Base-by-base conservation (phyloP, 2,329 filamentous ascomycete genomes). In the Ophiobolus disseminans region DNA sequence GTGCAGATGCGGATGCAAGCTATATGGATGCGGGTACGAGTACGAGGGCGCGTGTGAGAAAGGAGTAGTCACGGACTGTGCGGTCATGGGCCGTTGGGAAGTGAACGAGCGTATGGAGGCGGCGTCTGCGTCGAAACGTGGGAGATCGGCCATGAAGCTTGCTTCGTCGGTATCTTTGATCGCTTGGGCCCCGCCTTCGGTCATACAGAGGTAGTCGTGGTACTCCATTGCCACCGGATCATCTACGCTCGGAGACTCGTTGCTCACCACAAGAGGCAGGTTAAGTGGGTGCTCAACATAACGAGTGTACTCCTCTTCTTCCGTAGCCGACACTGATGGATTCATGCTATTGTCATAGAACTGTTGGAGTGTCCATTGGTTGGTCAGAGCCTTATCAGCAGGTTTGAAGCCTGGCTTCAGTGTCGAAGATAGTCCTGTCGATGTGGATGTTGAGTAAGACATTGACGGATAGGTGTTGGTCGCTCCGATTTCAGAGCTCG, bases 231-330 rank as follows among this genome's bases (percentile, higher is more conserved):
- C 82, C 10, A 77, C 73, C 10, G 78, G 76, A 37, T 75, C 71
- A 7, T 81, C 79, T 4, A 56, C 55, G n/a, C 62, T 63, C 0
- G 86, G 84, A 3, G 83, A 80, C 50, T 90, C 86, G 30, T 81
- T 85, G 4, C 86, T 88, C 1, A 90, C 81, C 0, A 94, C 90
- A 2, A 99, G 81, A 0, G 93, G 91, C 1, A 99, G 84, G 44
- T 88, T 92, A 46, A 96, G 86, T 1, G 94, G 92, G 66, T 99
- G 94, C 10, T 69, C 85, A 58, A 99, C 86, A 73, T 97, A 99
- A 19, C 88, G 85, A 49, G 86, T 83, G 70, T 99, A 99, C 69
- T 97, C 94, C 37, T 88, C 86, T 19, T 86, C 85, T 75, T 97
- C 93, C 30, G 84, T 82, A 6, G 81, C 75, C 6, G 84, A 88